Conservation (phyloP, 441 rosid genomes). For the Euphorbia corollata region DNA sequence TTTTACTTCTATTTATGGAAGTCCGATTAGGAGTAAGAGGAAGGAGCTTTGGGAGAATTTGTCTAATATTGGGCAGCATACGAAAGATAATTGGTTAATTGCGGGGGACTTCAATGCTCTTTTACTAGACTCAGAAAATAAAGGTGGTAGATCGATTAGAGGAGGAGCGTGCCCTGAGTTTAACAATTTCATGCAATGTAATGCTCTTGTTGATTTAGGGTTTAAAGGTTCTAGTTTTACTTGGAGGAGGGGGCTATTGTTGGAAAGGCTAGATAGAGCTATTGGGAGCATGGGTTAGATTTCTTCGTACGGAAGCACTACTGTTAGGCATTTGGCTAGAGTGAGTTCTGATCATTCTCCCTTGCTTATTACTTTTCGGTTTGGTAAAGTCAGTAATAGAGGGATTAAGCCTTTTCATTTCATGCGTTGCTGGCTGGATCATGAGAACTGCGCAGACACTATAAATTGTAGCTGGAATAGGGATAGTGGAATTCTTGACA, state of each 20-base stretch:
- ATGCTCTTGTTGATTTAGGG: neutral
- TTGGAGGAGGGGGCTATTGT: neutral
- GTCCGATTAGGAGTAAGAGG: neutral
- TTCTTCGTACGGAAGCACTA: neutral
- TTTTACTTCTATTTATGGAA: neutral
- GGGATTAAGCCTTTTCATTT: too few relatives aligned
- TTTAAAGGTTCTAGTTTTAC: neutral
- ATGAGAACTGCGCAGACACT: too few relatives aligned
- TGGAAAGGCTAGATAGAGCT: neutral
- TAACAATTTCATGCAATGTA: too few relatives aligned
- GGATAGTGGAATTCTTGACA: too few relatives aligned
- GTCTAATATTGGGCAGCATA: neutral
- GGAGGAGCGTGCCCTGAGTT: neutral
- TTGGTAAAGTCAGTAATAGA: too few relatives aligned
- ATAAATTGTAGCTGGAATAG: too few relatives aligned
- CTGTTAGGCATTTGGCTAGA: neutral
- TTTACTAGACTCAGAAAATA: neutral
- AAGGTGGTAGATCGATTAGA: neutral
- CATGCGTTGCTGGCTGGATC: too few relatives aligned
- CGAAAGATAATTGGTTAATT: neutral
- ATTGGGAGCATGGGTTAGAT: neutral
- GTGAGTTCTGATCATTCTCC: neutral
- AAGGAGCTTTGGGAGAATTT: neutral
- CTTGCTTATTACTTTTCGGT: too few relatives aligned
- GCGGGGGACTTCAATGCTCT: neutral